Evolutionary conservation across 805 yeast species (phyloP).

Genomic region (Cephaloascus albidus): DNA sequence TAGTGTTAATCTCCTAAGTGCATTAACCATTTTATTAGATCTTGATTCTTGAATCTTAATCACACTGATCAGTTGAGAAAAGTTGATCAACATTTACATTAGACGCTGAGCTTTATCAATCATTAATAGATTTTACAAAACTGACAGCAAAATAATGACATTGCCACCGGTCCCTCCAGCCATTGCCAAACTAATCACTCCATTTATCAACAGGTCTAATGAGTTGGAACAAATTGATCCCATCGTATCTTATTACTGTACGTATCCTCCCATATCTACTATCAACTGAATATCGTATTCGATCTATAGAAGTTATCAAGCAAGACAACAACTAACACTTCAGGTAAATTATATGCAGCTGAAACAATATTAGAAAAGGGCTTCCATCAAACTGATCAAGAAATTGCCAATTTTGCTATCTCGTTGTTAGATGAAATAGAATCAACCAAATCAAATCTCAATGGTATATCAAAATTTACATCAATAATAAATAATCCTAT

Average conservation of each 20-base stretch:
- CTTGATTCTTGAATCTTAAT: too few relatives aligned
- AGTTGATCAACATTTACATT: too few relatives aligned
- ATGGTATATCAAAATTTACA: slow-evolving; percentile 24
- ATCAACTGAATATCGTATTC: neutral
- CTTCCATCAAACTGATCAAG: slow-evolving; percentile 47
- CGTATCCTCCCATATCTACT: too few relatives aligned
- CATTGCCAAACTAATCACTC: slow-evolving; percentile 26
- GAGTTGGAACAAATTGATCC: slow-evolving; percentile 57
- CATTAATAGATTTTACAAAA: too few relatives aligned
- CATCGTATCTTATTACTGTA: slow-evolving; percentile 63
- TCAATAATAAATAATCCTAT: slow-evolving; percentile 52
- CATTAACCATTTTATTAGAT: too few relatives aligned
- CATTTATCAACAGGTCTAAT: slow-evolving; percentile 42
- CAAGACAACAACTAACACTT: too few relatives aligned
- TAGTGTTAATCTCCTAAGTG: too few relatives aligned
- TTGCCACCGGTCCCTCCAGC: slow-evolving; percentile 13
- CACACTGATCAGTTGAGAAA: too few relatives aligned
- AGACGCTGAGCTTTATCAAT: too few relatives aligned
- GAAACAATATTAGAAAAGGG: slow-evolving; percentile 57
- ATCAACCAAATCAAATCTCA: slow-evolving; percentile 27
- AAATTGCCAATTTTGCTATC: slow-evolving; percentile 51
- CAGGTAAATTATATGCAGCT: slow-evolving; percentile 47
- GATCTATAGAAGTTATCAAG: too few relatives aligned
- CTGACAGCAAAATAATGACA: neutral
- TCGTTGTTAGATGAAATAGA: slow-evolving; percentile 67